A percentile compares a stretch with the other conserved stretches of the same genome.
Evolutionary conservation across 805 yeast species (phyloP).

Genomic region (Lipomyces yamanashiensis): DNA sequence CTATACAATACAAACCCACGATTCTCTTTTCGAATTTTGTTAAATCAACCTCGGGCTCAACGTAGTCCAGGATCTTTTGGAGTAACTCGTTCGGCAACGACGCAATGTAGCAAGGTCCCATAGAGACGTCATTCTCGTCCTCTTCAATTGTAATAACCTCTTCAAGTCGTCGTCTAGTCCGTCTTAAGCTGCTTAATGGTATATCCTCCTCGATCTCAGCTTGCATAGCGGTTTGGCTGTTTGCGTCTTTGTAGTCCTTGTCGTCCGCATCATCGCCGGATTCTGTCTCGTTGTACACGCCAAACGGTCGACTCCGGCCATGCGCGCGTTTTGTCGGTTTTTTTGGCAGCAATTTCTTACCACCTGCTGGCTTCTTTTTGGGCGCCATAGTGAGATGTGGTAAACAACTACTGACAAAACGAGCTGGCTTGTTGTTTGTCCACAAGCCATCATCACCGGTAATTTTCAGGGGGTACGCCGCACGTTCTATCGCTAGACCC

Average conservation of each 20-base stretch:
- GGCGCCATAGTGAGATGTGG: too few relatives aligned
- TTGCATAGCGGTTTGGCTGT: neutral
- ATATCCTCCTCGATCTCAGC: conserved; percentile 4
- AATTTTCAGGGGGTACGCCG: too few relatives aligned
- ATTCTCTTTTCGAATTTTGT: conserved; percentile 20
- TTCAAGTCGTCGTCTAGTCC: neutral
- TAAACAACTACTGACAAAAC: too few relatives aligned
- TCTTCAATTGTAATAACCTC: neutral
- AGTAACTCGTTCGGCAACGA: conserved; percentile 16
- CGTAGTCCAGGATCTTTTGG: conserved; percentile 16
- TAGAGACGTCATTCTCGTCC: neutral
- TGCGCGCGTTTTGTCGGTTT: neutral
- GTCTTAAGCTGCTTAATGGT: conserved; percentile 1
- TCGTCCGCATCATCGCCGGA: conserved; percentile 35
- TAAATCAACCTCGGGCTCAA: conserved; percentile 13
- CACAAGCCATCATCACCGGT: too few relatives aligned
- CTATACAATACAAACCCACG: conserved; percentile 18
- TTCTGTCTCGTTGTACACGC: conserved; percentile 12
- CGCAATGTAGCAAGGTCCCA: conserved; percentile 4
- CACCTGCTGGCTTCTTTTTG: too few relatives aligned
- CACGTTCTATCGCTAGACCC: too few relatives aligned
- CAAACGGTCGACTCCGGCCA: neutral
- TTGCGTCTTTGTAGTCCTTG: conserved; percentile 19
- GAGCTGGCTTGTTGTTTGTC: too few relatives aligned
- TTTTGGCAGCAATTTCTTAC: neutral